Evolutionary conservation across 2,329 filamentous ascomycete species (phyloP).

Genomic region (Huntiella bhutanensis): DNA sequence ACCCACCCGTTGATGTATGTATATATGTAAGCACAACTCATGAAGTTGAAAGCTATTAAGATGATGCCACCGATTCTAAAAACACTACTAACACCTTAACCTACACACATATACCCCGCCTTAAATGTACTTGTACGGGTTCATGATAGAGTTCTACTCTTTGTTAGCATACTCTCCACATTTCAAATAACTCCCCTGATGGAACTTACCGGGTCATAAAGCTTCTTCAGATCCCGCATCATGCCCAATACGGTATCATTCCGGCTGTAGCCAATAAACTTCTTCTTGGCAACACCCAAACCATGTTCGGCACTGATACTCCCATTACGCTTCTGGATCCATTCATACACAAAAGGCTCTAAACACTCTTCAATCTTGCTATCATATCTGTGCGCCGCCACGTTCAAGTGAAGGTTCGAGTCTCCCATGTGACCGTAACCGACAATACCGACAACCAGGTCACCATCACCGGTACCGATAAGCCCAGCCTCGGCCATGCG

Average conservation of each 20-base stretch:
- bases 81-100: neutral
- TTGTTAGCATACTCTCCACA: neutral
- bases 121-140: slow-evolving; percentile 90
- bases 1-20: no score
- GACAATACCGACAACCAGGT: slow-evolving; percentile 59
- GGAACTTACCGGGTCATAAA: slow-evolving; percentile 75
- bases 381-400: slow-evolving; percentile 66
- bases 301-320: slow-evolving; percentile 97
- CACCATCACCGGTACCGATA: slow-evolving; percentile 46
- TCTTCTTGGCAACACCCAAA: slow-evolving; percentile 84
- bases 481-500: slow-evolving; percentile 57
- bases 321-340: slow-evolving; percentile 72
- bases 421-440: slow-evolving; percentile 99
- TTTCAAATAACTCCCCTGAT: neutral
- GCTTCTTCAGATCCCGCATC: slow-evolving; percentile 87
- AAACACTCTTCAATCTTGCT: slow-evolving; percentile 70
- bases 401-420: slow-evolving; percentile 83
- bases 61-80: no score
- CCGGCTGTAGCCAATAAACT: slow-evolving; percentile 82
- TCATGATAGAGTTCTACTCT: slow-evolving; percentile 88
- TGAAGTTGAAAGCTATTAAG: no score
- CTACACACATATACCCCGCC: neutral
- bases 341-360: slow-evolving; percentile 95
- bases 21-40: no score
- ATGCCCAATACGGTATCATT: slow-evolving; percentile 69